Evolutionary conservation across 306 rosid species (phyloP).

Genomic region (Parietaria judaica): DNA sequence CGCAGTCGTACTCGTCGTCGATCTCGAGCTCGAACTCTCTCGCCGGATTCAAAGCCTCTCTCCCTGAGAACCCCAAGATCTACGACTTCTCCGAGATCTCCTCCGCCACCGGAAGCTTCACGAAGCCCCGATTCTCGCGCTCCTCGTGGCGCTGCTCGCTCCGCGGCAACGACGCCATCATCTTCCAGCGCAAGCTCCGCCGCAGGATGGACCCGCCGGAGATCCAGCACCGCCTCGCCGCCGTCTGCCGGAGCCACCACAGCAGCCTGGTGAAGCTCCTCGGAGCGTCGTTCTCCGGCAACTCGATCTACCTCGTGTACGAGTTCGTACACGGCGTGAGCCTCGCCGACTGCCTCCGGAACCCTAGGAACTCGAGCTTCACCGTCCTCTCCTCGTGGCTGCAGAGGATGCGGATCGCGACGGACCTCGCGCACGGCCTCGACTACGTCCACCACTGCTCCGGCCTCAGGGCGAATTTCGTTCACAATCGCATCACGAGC

Average conservation of each 20-base stretch:
- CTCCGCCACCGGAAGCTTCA: slow-evolving; percentile 53
- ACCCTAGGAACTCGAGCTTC: slow-evolving; percentile 60
- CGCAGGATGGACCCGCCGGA: slow-evolving; percentile 36
- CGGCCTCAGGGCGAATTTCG: slow-evolving; percentile 41
- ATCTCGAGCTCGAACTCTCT: slow-evolving; percentile 45
- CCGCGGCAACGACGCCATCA: slow-evolving; percentile 43
- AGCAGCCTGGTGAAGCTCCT: slow-evolving; percentile 62
- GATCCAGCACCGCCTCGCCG: slow-evolving; percentile 37
- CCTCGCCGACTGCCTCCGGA: slow-evolving; percentile 71
- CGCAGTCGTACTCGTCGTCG: slow-evolving; percentile 22
- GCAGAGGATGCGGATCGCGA: slow-evolving; percentile 68
- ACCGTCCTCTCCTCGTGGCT: slow-evolving; percentile 66
- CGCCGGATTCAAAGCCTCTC: slow-evolving; percentile 44
- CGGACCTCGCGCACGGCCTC: slow-evolving; percentile 85
- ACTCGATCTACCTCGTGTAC: slow-evolving; percentile 51
- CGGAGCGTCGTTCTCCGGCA: slow-evolving; percentile 67
- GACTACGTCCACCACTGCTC: slow-evolving; percentile 81
- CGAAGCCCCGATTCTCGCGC: slow-evolving; percentile 31
- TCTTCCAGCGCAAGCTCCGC: slow-evolving; percentile 63
- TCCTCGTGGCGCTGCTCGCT: slow-evolving; percentile 70
- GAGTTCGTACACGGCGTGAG: slow-evolving; percentile 64
- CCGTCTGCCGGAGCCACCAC: slow-evolving; percentile 62
- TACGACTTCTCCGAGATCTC: slow-evolving; percentile 60
- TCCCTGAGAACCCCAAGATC: slow-evolving; percentile 66
- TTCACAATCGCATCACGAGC: slow-evolving; percentile 75